Evolutionary conservation across 495 filamentous ascomycete species (phyloP).

Genomic region (Hypomontagnella submonticulosa): DNA sequence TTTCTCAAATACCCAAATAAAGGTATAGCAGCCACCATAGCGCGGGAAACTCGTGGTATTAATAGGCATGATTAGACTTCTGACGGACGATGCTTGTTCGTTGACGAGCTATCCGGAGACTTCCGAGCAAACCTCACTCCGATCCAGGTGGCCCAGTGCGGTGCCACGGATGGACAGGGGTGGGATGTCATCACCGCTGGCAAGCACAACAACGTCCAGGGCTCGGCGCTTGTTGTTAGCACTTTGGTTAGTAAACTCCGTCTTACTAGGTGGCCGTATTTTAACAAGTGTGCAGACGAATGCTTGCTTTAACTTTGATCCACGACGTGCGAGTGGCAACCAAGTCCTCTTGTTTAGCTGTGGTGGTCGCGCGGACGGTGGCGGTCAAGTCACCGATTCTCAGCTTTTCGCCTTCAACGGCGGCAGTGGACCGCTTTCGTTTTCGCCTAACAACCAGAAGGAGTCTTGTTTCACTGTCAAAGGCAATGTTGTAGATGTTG

Average conservation of each 20-base stretch:
- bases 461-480: constrained; percentile 60
- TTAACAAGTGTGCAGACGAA: constrained; percentile 54
- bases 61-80: constrained; percentile 53
- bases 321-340: constrained; percentile 57
- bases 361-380: constrained; percentile 65
- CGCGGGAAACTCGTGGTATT: background rate
- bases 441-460: constrained; percentile 55
- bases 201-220: constrained; percentile 57
- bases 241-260: constrained; percentile 52
- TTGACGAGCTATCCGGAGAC: constrained; percentile 65
- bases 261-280: background rate
- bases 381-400: constrained; percentile 61
- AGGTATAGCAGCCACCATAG: constrained; percentile 44
- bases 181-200: constrained; percentile 67
- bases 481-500: constrained; percentile 57
- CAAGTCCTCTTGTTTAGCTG: constrained; percentile 65
- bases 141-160: constrained; percentile 60
- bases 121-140: constrained; percentile 68
- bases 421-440: constrained; percentile 52
- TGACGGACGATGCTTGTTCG: constrained; percentile 63
- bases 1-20: constrained; percentile 60
- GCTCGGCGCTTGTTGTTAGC: constrained; percentile 63
- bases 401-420: constrained; percentile 61
- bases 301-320: constrained; percentile 67
- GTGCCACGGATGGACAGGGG: constrained; percentile 59